Evolutionary conservation across 1,284 basidiomycete genomes (phyloP), one percentile per base, ranked within the genome.

Genomic region (Cutaneotrichosporon sp.): DNA sequence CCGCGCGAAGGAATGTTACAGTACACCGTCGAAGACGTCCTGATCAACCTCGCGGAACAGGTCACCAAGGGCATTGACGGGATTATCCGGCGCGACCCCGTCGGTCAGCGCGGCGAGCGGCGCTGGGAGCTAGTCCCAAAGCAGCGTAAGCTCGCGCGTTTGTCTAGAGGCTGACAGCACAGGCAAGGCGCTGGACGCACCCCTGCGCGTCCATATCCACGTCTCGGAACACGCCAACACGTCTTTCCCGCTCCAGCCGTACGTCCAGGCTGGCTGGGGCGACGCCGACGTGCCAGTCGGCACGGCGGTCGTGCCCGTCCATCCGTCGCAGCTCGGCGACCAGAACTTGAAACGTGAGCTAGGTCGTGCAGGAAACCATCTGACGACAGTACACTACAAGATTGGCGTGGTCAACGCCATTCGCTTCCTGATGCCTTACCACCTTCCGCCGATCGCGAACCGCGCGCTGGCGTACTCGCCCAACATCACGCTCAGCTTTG

Each of bases 391-490:
- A 40, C 69, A 71, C 51, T 59, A 64, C 48, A 66, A 68, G 53
- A 67, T 67, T 18, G 64, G 66, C 0, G 43, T 70, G 15, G 62
- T 88, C 43, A 76, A 79, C 3, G 81, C 84, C 0, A 63, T 88
- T 43, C 76, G 79, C 4, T 81, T 84, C 0, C 78, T 82, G 39
- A 68, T 79, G 12, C 56, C 59, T 0, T 80, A 84, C 0, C 77
- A 81, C 45, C 69, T 79, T 15, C 56, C 57, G 2, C 52, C 54
- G 0, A 60, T 73, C 8, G 66, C 72, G 1, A 68, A 77, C 13
- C 70, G 63, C 59, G 76, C 66, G 23, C 63, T 68, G 65, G 79
- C 68, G 75, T 96, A 89, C 68, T 80, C 89, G 12, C 80, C 84
- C 5, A 83, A 83, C 43, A 88, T 90, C 67, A 85, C 72, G 13